phyloP scores from a whole-genome alignment of 169 alveolate genomes.

The Plasmodium adleri region DNA sequence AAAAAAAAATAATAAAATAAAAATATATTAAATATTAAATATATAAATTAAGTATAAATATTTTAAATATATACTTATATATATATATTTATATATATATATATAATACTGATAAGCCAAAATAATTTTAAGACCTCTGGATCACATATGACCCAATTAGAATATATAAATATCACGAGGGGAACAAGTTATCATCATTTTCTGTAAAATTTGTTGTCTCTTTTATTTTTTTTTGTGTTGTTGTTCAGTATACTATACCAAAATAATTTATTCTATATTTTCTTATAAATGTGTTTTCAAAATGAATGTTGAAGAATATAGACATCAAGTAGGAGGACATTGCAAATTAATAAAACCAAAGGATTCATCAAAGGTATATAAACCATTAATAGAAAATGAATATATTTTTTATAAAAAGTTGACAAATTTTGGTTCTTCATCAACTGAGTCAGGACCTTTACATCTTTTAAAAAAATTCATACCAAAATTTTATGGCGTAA shows the following conservation, averaged over 20 bases:
- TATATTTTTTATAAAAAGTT: conserved; percentile 80
- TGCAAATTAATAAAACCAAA: conserved; percentile 80
- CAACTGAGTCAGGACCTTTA: conserved; percentile 81
- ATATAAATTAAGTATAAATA: no score
- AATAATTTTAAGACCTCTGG: no score
- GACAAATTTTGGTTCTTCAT: conserved; percentile 72
- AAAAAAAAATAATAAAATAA: no score
- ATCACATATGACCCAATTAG: no score
- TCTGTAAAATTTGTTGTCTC: not conserved
- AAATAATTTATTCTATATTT: not conserved
- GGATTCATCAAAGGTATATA: conserved; percentile 81
- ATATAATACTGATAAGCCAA: no score
- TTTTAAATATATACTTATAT: no score
- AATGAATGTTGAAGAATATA: conserved; percentile 80
- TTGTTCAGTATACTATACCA: not conserved
- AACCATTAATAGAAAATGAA: conserved; percentile 82
- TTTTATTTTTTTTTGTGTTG: not conserved
- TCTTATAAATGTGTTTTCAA: not conserved
- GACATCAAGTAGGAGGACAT: conserved; percentile 87
- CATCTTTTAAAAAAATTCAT: conserved; percentile 80
- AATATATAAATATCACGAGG: no score
- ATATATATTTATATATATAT: no score
- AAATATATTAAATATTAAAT: no score
- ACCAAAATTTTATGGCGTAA: conserved; percentile 82
- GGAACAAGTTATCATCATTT: no score